phyloP scores from a whole-genome alignment of 306 rosid species.

The Arachis stenosperma region DNA sequence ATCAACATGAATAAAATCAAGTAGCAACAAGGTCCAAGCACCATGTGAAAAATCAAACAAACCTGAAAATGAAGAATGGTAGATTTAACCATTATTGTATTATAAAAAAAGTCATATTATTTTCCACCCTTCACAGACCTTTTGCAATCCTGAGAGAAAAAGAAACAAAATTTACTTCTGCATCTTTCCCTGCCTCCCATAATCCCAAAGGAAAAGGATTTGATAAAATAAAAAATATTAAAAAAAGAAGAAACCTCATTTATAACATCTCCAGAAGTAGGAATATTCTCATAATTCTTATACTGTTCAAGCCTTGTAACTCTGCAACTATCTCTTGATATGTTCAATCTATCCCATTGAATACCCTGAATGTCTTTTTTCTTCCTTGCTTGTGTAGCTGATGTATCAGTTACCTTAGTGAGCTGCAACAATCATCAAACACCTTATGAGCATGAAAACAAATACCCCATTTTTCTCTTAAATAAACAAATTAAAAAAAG shows the following conservation, averaged over 20 bases:
- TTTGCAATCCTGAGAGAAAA: conserved; percentile 60
- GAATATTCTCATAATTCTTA: conserved; percentile 79
- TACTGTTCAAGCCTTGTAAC: conserved; percentile 79
- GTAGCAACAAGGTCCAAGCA: not conserved
- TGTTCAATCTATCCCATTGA: conserved; percentile 83
- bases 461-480: too few species aligned
- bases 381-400: conserved; percentile 76
- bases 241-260: conserved; percentile 62
- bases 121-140: conserved; percentile 63
- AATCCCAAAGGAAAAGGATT: not conserved
- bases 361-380: conserved; percentile 90
- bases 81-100: conserved; percentile 81
- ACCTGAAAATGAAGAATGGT: conserved; percentile 97
- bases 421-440: conserved; percentile 47
- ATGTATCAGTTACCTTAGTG: conserved; percentile 74
- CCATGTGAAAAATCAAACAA: conserved; percentile 34
- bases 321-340: conserved; percentile 68
- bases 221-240: too few species aligned
- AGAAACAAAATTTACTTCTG: not conserved
- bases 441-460: not conserved
- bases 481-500: not conserved
- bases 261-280: conserved; percentile 64
- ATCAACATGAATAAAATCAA: not conserved
- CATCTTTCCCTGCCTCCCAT: not conserved
- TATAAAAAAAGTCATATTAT: conserved; percentile 73